A percentile compares a stretch with the other conserved stretches of the same genome.
Evolutionary conservation across 768 basidiomycete species (phyloP).

Genomic region (Pleurotus sapidus): DNA sequence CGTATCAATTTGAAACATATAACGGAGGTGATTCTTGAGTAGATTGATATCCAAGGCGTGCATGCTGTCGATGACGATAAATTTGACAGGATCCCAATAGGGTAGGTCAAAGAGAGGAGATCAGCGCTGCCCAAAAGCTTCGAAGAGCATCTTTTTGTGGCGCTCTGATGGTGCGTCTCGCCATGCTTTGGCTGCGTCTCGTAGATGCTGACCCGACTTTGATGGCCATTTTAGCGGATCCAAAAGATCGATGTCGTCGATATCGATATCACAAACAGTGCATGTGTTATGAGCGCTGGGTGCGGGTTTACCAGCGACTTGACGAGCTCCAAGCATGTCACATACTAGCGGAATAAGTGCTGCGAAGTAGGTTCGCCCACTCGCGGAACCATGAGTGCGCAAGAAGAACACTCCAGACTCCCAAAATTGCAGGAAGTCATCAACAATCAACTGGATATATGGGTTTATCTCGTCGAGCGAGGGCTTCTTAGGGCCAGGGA

Average conservation of each 20-base stretch:
- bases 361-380: not conserved
- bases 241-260: conserved; percentile 14
- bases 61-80: conserved; percentile 34
- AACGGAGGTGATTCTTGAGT: conserved; percentile 26
- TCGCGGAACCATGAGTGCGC: not conserved
- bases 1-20: conserved; percentile 20
- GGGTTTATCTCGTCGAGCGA: not conserved
- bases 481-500: conserved; percentile 4
- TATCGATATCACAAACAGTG: conserved; percentile 16
- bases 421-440: not conserved
- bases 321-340: conserved; percentile 28
- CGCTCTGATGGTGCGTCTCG: conserved; percentile 15
- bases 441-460: not conserved
- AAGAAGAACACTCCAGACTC: not conserved
- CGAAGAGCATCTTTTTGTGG: conserved; percentile 19
- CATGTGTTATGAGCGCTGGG: conserved; percentile 17
- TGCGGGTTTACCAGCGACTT: conserved; percentile 20
- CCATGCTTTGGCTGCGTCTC: conserved; percentile 11
- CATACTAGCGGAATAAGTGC: too few relatives aligned
- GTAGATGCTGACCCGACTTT: conserved; percentile 14
- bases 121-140: conserved; percentile 25
- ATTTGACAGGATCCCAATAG: conserved; percentile 34
- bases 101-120: conserved; percentile 28
- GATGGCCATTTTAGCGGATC: conserved; percentile 19
- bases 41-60: conserved; percentile 35